A percentile compares a stretch with the other conserved stretches of the same genome.
Conservation (phyloP, 2,329 filamentous ascomycete species). For the Colletotrichum phormii region DNA sequence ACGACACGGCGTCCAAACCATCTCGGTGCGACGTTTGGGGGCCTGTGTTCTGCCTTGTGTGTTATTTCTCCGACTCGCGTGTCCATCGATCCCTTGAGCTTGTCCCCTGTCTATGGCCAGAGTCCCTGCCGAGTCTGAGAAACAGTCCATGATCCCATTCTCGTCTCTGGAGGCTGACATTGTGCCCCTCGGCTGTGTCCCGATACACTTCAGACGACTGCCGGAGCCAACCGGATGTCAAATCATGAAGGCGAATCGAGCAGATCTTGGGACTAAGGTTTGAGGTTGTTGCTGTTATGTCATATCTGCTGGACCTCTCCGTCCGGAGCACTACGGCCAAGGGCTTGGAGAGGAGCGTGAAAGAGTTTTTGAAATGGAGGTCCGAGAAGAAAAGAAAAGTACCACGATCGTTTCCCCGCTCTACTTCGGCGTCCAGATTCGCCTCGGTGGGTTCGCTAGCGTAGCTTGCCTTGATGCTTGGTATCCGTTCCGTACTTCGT, state of each 20-base stretch:
- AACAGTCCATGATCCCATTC: neutral
- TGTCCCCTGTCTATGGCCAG: neutral
- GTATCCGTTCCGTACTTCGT: neutral
- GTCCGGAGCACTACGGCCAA: neutral
- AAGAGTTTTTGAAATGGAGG: neutral
- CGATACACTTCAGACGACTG: conserved; percentile 8
- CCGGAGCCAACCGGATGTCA: conserved; percentile 22
- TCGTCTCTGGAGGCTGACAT: neutral
- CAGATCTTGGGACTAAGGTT: neutral
- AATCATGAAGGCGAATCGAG: neutral
- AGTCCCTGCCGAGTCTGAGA: neutral
- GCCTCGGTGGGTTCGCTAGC: conserved; percentile 21
- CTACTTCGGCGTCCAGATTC: conserved; percentile 5
- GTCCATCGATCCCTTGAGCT: neutral
- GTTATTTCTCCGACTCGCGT: conserved; percentile 34
- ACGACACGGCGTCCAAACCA: conserved; percentile 7
- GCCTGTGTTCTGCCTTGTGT: conserved; percentile 22
- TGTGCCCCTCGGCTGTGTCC: neutral
- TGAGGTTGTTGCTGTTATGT: conserved; percentile 16
- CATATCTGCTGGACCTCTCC: conserved; percentile 1
- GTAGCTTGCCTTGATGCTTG: conserved; percentile 5
- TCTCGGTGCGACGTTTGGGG: conserved; percentile 22
- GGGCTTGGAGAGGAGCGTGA: neutral
- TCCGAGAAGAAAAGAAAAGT: neutral
- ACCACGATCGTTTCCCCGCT: conserved; percentile 3